These are phyloP conservation scores for Puccinia coronata DNA, from an alignment of 1,284 basidiomycete species.

Conservation along the genomic window DNA sequence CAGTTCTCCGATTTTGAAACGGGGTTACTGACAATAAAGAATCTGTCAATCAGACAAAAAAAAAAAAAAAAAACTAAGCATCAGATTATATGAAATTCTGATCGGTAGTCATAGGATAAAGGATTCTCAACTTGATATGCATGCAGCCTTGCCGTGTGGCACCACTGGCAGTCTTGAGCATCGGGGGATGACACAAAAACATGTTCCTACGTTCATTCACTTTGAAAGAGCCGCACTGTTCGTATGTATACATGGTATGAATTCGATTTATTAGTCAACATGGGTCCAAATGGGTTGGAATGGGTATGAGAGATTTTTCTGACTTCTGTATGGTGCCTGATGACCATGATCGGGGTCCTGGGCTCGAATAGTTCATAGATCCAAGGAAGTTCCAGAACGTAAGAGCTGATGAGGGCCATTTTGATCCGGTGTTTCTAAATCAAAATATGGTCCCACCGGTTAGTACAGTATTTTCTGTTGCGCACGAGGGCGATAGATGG, in stretches of 20 bases:
- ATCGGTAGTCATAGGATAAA: neutral
- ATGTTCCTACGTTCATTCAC: slow-evolving; percentile 32
- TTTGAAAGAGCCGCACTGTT: slow-evolving; percentile 32
- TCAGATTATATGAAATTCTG: neutral
- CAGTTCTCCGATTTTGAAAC: too few relatives aligned
- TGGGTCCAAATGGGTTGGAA: neutral
- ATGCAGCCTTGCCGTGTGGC: slow-evolving; percentile 2
- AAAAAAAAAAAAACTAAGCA: neutral
- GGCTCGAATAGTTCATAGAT: slow-evolving; percentile 40
- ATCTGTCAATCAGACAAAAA: slow-evolving; percentile 1
- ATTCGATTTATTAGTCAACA: neutral
- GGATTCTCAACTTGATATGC: slow-evolving; percentile 50
- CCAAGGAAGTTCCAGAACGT: slow-evolving; percentile 36
- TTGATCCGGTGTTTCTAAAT: slow-evolving; percentile 35
- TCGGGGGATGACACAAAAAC: slow-evolving; percentile 42
- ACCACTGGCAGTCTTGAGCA: slow-evolving; percentile 31
- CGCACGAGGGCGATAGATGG: neutral
- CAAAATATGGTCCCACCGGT: neutral
- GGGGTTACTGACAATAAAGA: slow-evolving; percentile 47
- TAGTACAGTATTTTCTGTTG: neutral
- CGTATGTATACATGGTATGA: neutral
- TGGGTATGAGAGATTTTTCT: neutral
- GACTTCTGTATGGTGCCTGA: slow-evolving; percentile 41
- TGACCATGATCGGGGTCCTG: slow-evolving; percentile 34
- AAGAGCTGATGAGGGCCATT: slow-evolving; percentile 37